Base-by-base conservation (phyloP, 106 monocot species). In the Allium cepa region DNA sequence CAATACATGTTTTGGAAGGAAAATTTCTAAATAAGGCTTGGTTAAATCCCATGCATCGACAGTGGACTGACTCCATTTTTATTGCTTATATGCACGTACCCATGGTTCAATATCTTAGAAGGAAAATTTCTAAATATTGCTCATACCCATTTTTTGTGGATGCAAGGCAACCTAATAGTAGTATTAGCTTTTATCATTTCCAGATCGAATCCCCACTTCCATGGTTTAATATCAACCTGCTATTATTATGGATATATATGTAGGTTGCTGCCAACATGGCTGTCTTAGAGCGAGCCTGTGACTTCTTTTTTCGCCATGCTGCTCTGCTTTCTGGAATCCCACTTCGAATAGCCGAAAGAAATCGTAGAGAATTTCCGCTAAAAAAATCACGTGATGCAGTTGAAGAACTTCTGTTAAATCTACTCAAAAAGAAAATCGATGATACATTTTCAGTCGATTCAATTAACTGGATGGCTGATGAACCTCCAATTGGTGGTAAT, bases 181-280 rank as follows among this genome's bases (percentile, higher is more conserved):
- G 36, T 36, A 5, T 36, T 36, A 36, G n/a, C n/a, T 59, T 59
- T 59, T 7, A 14, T 17, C 17, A 17, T 17, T 17, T 59, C 59
- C 59, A 59, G 16, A 4, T 59, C 17, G 9, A 17, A 59, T 17
- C n/a, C 9, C 11, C 59, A 16, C 64, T 16, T 64, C 62, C 64
- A 64, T 10, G 49, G 47, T 64, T 64, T 48, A 47, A 64, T 9
- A n/a, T 48, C 17, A 48, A 64, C 47, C 47, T 7, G 49, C 17
- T 48, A 17, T 18, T 64, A 49, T 64, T 7, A 49, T 46, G 46
- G 46, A 63, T 46, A 45, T 14, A 18, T 10, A 96, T 91, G 83
- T 91, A 93, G 73, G 99, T 90, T 8, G 80, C 93, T 7, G 93
- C 99, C 17, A 99, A 99, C 60, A 99, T 99, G 99, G 76, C 79